Base-by-base conservation (phyloP, 345 rosid genomes). In the Clarkia xantiana region DNA sequence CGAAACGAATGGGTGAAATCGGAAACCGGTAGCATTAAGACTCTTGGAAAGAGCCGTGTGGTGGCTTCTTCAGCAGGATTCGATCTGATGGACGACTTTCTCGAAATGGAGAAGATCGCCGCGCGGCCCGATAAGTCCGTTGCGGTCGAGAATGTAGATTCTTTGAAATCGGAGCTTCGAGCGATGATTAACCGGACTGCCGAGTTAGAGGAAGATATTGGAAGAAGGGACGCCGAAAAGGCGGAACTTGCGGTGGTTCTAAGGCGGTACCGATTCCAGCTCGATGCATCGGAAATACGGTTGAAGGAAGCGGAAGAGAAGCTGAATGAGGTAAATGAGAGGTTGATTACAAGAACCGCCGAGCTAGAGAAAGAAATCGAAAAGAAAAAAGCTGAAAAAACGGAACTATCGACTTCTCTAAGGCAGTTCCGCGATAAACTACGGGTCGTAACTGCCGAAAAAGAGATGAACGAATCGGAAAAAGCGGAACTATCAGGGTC, bases 61-160 rank as follows among this genome's bases (percentile, higher is more conserved):
- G 47, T 66, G 69, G 47, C 64, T 54, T 61, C 80, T 55, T 64
- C 74, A 4, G 54, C 57, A 40, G 76, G 78, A 43, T 67, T 79
- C 38, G 74, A 76, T 71, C 80, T 91, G 62, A 79, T 91, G 98
- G 96, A 86, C 67, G 98, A 90, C 63, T 90, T 90, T 71, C 83
- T 90, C 14, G 97, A 90, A 72, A 86, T 90, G 94, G 88, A 85
- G 58, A 82, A 72, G 70, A 81, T 88, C 0, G 97, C 84, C 17
- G 76, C 84, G 41, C 49, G 56, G 50, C 82, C 76, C 0, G 72
- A 61, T 20, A 29, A 4, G 5, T 29, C 36, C 36, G 2, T 5
- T 5, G 36, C 8, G 36, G 36, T 29, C 6, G 36, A 29, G 8
- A 29, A 29, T 29, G 70, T 65, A 45, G 65, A 50, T 22, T 44